Conservation (phyloP, 2,329 filamentous ascomycete genomes). For the Cercospora citrullina region DNA sequence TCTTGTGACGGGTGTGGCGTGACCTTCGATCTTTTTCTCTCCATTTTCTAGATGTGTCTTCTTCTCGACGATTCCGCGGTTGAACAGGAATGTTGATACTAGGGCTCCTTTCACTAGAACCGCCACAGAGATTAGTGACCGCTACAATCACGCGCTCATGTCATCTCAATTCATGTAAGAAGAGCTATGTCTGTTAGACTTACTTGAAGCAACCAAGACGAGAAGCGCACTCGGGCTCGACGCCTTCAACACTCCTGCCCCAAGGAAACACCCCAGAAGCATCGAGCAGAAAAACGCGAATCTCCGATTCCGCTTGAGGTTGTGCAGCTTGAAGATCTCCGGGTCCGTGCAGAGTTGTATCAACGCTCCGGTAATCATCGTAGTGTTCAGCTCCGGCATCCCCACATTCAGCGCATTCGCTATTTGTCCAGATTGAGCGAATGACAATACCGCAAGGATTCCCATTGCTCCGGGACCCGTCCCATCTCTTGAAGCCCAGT, state of each 20-base stretch:
- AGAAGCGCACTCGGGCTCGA: slow-evolving; percentile 25
- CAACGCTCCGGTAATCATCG: slow-evolving; percentile 36
- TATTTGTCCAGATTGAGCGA: slow-evolving; percentile 32
- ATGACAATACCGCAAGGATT: slow-evolving; percentile 26
- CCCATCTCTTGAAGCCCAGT: slow-evolving; percentile 19
- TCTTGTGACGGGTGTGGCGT: slow-evolving; percentile 25
- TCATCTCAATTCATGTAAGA: background rate
- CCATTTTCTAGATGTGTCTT: slow-evolving; percentile 23
- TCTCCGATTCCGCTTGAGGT: slow-evolving; percentile 30
- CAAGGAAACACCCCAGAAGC: slow-evolving; percentile 32
- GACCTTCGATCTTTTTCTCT: slow-evolving; percentile 17
- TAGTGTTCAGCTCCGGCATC: slow-evolving; percentile 36
- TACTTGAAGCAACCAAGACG: slow-evolving; percentile 24
- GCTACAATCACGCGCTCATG: background rate
- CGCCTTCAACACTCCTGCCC: slow-evolving; percentile 25
- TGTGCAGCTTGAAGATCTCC: slow-evolving; percentile 27
- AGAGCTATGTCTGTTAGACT: background rate
- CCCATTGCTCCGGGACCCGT: slow-evolving; percentile 24
- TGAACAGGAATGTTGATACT: slow-evolving; percentile 30
- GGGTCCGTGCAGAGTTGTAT: slow-evolving; percentile 32
- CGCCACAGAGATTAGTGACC: background rate
- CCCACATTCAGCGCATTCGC: slow-evolving; percentile 29
- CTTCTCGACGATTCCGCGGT: slow-evolving; percentile 30
- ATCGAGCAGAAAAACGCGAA: slow-evolving; percentile 29
- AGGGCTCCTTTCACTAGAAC: slow-evolving; percentile 24